These are phyloP conservation scores for Aspergillus sp. DNA, from an alignment of 2,329 filamentous ascomycete genomes.

Conservation along the genomic window DNA sequence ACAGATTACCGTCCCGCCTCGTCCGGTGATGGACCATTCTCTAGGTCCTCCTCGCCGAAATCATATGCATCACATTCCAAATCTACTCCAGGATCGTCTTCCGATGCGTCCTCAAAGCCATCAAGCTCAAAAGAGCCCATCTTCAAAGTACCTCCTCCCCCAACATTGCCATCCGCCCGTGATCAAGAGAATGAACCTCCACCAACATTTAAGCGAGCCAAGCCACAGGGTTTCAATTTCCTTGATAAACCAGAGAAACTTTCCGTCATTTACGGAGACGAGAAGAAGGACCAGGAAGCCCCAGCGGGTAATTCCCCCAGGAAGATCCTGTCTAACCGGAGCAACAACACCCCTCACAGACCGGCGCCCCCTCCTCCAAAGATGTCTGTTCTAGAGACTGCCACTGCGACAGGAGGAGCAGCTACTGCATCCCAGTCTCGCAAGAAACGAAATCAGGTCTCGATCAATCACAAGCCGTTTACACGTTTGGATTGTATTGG, in stretches of 20 bases:
- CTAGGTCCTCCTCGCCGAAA: conserved; percentile 35
- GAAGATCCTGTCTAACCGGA: conserved; percentile 53
- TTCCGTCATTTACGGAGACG: conserved; percentile 49
- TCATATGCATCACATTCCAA: conserved; percentile 36
- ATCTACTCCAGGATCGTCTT: conserved; percentile 45
- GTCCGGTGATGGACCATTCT: conserved; percentile 30
- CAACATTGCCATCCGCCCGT: conserved; percentile 60
- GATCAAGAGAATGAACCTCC: conserved; percentile 86
- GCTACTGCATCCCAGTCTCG: conserved; percentile 69
- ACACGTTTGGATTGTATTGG: conserved; percentile 88
- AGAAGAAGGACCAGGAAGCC: conserved; percentile 46
- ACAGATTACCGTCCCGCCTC: conserved; percentile 23
- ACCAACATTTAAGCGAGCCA: conserved; percentile 65
- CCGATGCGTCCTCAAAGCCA: conserved; percentile 38
- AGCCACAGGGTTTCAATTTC: conserved; percentile 55
- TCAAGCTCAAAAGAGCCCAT: conserved; percentile 49
- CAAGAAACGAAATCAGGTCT: conserved; percentile 79
- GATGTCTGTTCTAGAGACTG: conserved; percentile 93
- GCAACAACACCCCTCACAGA: conserved; percentile 72
- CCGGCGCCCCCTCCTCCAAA: conserved; percentile 84
- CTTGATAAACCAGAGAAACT: conserved; percentile 59
- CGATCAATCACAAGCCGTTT: conserved; percentile 88
- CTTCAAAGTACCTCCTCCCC: conserved; percentile 58
- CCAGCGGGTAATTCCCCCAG: conserved; percentile 47
- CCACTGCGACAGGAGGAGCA: conserved; percentile 78